Evolutionary conservation across 2,329 filamentous ascomycete genomes (phyloP), one percentile per base, ranked within the genome.

Genomic region (Pseudocercospora ulei): DNA sequence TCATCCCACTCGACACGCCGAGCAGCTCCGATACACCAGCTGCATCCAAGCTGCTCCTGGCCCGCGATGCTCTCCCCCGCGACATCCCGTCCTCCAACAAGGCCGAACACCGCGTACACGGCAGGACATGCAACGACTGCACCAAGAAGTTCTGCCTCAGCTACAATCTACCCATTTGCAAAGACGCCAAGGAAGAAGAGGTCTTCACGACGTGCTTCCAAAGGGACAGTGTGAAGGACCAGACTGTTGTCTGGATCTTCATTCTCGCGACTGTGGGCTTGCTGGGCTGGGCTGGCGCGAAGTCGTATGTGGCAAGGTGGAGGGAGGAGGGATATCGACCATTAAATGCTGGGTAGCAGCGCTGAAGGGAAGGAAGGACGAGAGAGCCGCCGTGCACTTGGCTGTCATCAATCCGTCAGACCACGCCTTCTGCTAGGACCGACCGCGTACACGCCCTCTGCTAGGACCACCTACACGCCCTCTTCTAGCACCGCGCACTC

Each of bases 161-260:
- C 39, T 78, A 79, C 49, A 68, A 75, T 36, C 62, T 77, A 31
- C 72, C 73, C 1, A 72, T 75, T 36, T 80, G 77, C 54, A 38
- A 44, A 20, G 73, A 70, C 12, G 73, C 71, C 50, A 74, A 77
- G 51, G 75, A 77, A 31, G 75, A 79, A 52, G 74, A 80, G 55
- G 70, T 81, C 3, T 69, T 75, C 42, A 76, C 77, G 3, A 76
- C 72, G 6, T 81, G 77, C 61, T 80, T 80, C 53, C 77, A 80
- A 54, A 64, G 77, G 39, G 77, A 81, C 56, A 78, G 75, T n/a
- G 65, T 70, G 11, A 80, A 80, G 54, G 77, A 81, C 49, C 66
- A 78, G 55, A 69, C 72, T 1, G 73, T 81, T 2, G 76, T 81
- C 1, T 72, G 75, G 43, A 69, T 78, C 16, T 81, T 81, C 54